These are phyloP conservation scores for Balansia obtecta DNA, from an alignment of 2,329 filamentous ascomycete species.

Conservation along the genomic window DNA sequence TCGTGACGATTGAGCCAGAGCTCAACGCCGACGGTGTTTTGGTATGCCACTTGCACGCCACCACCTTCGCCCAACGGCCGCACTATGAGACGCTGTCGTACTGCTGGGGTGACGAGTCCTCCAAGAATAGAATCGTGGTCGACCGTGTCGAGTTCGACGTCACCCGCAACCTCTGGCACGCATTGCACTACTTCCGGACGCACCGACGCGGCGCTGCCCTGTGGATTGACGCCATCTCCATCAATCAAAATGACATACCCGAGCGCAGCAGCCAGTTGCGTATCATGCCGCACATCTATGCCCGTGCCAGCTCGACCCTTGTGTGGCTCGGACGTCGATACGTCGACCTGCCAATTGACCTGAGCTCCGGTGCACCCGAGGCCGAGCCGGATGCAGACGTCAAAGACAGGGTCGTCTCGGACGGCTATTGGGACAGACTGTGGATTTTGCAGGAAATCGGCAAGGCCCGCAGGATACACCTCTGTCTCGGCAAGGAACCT, in stretches of 20 bases:
- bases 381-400: not conserved
- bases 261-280: slow-evolving; percentile 11
- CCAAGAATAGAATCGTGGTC: slow-evolving; percentile 6
- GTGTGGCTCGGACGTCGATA: slow-evolving; percentile 10
- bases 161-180: slow-evolving; percentile 8
- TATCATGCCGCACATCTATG: slow-evolving; percentile 13
- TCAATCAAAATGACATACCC: slow-evolving; percentile 9
- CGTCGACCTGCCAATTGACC: not conserved
- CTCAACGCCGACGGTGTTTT: slow-evolving; percentile 2
- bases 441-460: slow-evolving; percentile 12
- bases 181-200: slow-evolving; percentile 7
- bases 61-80: slow-evolving; percentile 6
- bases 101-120: slow-evolving; percentile 10
- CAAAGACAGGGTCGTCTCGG: slow-evolving; percentile 3
- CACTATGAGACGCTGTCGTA: slow-evolving; percentile 11
- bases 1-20: slow-evolving; percentile 5
- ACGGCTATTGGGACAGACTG: slow-evolving; percentile 9
- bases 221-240: slow-evolving; percentile 12
- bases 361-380: not conserved
- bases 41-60: slow-evolving; percentile 2
- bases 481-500: slow-evolving; percentile 6
- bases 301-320: slow-evolving; percentile 8
- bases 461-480: slow-evolving; percentile 6
- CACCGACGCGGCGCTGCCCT: slow-evolving; percentile 4
- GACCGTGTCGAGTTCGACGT: slow-evolving; percentile 5